Percentiles rank a stretch among this genome's conserved stretches.
Evolutionary conservation across 2,329 filamentous ascomycete species (phyloP).

Genomic region (Cladophialophora psammophila): DNA sequence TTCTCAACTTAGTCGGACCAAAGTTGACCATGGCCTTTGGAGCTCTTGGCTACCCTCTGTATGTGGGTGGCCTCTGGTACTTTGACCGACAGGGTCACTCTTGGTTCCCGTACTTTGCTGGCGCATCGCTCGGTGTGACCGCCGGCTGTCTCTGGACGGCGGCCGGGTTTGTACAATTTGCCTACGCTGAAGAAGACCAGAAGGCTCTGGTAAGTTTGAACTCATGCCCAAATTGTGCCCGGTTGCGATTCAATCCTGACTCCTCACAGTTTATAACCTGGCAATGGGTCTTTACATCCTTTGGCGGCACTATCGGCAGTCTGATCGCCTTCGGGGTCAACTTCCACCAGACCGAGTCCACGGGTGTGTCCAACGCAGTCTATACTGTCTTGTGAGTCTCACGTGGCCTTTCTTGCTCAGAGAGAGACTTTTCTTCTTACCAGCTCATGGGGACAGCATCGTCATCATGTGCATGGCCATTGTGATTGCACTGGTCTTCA

Average conservation of each 20-base stretch:
- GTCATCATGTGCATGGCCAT: conserved; percentile 36
- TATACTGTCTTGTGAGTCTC: conserved; percentile 35
- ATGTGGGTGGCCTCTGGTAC: conserved; percentile 40
- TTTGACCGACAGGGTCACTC: conserved; percentile 35
- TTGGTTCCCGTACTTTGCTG: conserved; percentile 35
- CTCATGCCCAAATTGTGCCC: not conserved
- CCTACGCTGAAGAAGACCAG: conserved; percentile 34
- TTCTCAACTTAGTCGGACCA: conserved; percentile 36
- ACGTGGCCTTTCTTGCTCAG: not conserved
- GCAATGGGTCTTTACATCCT: conserved; percentile 35
- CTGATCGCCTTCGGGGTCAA: conserved; percentile 38
- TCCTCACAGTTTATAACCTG: conserved; percentile 30
- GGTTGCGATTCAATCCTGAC: not conserved
- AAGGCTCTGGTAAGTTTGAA: conserved; percentile 29
- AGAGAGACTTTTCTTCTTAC: not conserved
- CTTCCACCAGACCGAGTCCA: conserved; percentile 30
- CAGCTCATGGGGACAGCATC: conserved; percentile 11
- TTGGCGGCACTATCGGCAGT: conserved; percentile 34
- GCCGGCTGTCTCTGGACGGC: conserved; percentile 36
- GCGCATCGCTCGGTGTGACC: conserved; percentile 30
- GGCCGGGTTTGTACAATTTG: conserved; percentile 33
- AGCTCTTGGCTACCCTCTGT: conserved; percentile 38
- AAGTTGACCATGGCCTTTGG: conserved; percentile 35
- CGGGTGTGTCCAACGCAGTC: conserved; percentile 35
- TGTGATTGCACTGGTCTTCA: conserved; percentile 24